Percentiles rank a stretch among this genome's conserved stretches.
Conservation (phyloP, 2,329 filamentous ascomycete genomes). For the Alternaria rosae region DNA sequence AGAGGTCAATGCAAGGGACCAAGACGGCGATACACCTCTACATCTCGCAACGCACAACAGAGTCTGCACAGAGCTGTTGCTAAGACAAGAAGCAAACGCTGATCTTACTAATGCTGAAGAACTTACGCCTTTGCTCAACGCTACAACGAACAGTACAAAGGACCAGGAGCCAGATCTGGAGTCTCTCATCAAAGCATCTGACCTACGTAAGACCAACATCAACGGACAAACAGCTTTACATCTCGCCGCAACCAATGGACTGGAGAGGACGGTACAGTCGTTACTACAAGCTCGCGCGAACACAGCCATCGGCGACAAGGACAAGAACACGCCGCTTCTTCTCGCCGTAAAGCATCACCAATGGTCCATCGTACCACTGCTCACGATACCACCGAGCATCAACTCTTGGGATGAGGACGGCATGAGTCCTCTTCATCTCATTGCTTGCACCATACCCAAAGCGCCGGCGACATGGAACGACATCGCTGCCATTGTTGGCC, state of each 20-base stretch:
- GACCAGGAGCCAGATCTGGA: constrained; percentile 35
- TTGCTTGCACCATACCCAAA: constrained; percentile 33
- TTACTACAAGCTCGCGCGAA: constrained; percentile 37
- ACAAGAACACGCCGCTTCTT: constrained; percentile 40
- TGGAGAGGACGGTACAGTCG: constrained; percentile 25
- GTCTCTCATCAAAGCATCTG: constrained; percentile 31
- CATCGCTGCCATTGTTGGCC: constrained; percentile 28
- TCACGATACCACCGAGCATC: constrained; percentile 39
- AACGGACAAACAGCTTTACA: constrained; percentile 35
- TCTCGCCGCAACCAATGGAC: constrained; percentile 38
- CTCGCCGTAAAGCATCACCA: constrained; percentile 38
- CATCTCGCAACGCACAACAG: constrained; percentile 34
- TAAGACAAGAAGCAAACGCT: constrained; percentile 32
- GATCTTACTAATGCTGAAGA: constrained; percentile 24
- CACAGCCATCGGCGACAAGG: constrained; percentile 27
- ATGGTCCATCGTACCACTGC: constrained; percentile 37
- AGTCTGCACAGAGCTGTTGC: constrained; percentile 33
- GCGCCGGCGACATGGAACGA: constrained; percentile 35
- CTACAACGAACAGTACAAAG: constrained; percentile 17
- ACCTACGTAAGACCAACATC: constrained; percentile 24
- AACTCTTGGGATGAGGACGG: constrained; percentile 43
- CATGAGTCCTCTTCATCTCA: constrained; percentile 43
- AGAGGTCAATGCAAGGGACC: constrained; percentile 32
- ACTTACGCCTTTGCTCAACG: constrained; percentile 34
- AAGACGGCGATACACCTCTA: constrained; percentile 36